Evolutionary conservation across 495 filamentous ascomycete genomes (phyloP), one percentile per base, ranked within the genome.

Genomic region (Bryoglossum gracile): DNA sequence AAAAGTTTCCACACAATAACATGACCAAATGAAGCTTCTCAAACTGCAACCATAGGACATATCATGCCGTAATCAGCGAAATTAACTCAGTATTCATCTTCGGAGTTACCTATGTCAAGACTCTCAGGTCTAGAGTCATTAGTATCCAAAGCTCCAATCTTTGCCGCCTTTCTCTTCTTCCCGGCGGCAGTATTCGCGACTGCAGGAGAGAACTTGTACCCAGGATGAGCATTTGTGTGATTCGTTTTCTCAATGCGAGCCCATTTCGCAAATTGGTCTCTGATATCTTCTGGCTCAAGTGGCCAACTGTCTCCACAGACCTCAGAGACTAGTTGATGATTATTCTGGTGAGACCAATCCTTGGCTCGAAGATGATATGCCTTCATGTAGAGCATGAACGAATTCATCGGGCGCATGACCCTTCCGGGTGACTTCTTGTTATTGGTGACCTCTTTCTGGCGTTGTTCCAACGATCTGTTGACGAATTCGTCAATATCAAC

Each of bases 361-460:
- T 96, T 96, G 46, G 84, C 84, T 4, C 89, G 76, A 33, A 90
- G 87, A 18, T 91, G 83, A 58, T 85, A 97, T 3, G 91, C 87
- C 40, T 90, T 95, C 5, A 92, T 83, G 63, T 98, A 98, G 22
- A 98, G 75, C 87, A 98, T 97, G 73, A 97, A 98, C 1, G 89
- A 90, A 60, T 98, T 98, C 86, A 96, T 97, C 0, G 92, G 92
- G 25, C 92, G 73, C 52, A 90, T 87, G 47, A 98, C 74, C 57
- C 88, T 87, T 3, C 86, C 86, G 8, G 69, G 71, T 23, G 86
- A 82, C 58, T 82, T 79, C 49, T 80, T 75, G 54, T 74, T 67
- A 46, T 75, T 75, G n/a, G n/a, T n/a, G 13, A 87, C 80, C 56
- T 94, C 84, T 55, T 72, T 63, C 28, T 67, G 71, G 40, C 92